Conservation (phyloP, 2,329 filamentous ascomycete genomes). For the Tolypocladium amazonense region DNA sequence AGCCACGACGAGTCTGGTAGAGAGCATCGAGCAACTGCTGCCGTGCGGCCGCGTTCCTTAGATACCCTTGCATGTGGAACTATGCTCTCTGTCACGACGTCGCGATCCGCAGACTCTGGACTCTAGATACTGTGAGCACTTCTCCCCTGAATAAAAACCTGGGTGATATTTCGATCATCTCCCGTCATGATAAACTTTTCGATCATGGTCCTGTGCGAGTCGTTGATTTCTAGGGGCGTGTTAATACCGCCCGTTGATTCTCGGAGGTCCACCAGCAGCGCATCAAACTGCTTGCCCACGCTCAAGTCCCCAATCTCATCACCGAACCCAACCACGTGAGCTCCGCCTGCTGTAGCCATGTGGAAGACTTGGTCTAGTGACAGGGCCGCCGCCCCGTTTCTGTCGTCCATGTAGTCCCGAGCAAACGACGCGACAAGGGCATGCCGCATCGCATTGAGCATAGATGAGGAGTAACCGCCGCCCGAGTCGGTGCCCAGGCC, state of each 20-base stretch:
- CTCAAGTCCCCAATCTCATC: slow-evolving; percentile 45
- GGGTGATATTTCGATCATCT: slow-evolving; percentile 49
- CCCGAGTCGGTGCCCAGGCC: slow-evolving; percentile 56
- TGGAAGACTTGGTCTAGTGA: slow-evolving; percentile 44
- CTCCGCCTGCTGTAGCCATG: slow-evolving; percentile 51
- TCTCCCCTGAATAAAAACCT: slow-evolving; percentile 42
- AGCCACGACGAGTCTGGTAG: not conserved
- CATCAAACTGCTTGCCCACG: slow-evolving; percentile 53
- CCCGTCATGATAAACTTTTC: slow-evolving; percentile 58
- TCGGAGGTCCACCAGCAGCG: slow-evolving; percentile 34
- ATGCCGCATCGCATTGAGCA: slow-evolving; percentile 47
- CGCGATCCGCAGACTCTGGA: not conserved
- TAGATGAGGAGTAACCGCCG: slow-evolving; percentile 50
- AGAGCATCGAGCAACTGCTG: not conserved
- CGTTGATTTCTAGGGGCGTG: slow-evolving; percentile 40
- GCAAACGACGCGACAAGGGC: slow-evolving; percentile 45
- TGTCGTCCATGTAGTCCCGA: slow-evolving; percentile 27
- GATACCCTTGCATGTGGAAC: not conserved
- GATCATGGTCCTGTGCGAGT: slow-evolving; percentile 35
- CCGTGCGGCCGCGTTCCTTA: not conserved
- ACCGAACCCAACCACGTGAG: slow-evolving; percentile 43
- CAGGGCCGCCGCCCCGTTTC: slow-evolving; percentile 29
- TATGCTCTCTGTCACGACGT: not conserved
- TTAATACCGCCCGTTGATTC: slow-evolving; percentile 28
- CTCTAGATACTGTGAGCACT: slow-evolving; percentile 6